A percentile compares a stretch with the other conserved stretches of the same genome.
Conservation (phyloP, 805 yeast species). For the Pichia eremophila region DNA sequence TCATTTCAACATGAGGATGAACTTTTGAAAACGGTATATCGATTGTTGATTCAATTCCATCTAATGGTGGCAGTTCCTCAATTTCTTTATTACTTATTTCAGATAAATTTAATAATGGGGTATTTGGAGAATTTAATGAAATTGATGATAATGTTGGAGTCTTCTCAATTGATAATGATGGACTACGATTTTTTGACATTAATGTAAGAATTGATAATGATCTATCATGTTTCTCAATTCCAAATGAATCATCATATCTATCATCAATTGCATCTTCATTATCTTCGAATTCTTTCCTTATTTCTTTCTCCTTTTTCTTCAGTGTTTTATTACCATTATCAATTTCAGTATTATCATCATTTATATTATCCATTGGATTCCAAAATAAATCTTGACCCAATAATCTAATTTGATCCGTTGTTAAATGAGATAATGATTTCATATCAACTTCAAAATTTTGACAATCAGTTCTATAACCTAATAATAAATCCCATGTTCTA, state of each 20-base stretch:
- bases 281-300: slow-evolving; percentile 3
- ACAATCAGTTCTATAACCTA: slow-evolving; percentile 60
- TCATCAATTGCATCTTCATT: background rate
- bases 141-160: slow-evolving; percentile 23
- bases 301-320: background rate
- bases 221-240: slow-evolving; percentile 13
- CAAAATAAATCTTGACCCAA: slow-evolving; percentile 59
- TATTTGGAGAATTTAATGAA: slow-evolving; percentile 9
- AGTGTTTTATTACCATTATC: background rate
- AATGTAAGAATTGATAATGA: slow-evolving; percentile 26
- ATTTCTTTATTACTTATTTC: background rate
- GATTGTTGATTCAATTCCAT: slow-evolving; percentile 19
- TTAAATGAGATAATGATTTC: slow-evolving; percentile 14
- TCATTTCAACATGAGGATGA: slow-evolving; percentile 67
- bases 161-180: slow-evolving; percentile 14
- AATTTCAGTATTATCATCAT: background rate
- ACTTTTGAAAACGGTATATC: slow-evolving; percentile 47
- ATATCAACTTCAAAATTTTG: slow-evolving; percentile 18
- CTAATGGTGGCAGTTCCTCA: slow-evolving; percentile 2
- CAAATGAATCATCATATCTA: background rate
- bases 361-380: slow-evolving; percentile 31
- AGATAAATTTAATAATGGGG: slow-evolving; percentile 2
- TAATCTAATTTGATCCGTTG: slow-evolving; percentile 15
- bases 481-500: slow-evolving; percentile 76
- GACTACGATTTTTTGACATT: slow-evolving; percentile 16